Evolutionary conservation across 768 basidiomycete species (phyloP), one percentile per base, ranked within the genome.

Genomic region (Termitomyces sp.): DNA sequence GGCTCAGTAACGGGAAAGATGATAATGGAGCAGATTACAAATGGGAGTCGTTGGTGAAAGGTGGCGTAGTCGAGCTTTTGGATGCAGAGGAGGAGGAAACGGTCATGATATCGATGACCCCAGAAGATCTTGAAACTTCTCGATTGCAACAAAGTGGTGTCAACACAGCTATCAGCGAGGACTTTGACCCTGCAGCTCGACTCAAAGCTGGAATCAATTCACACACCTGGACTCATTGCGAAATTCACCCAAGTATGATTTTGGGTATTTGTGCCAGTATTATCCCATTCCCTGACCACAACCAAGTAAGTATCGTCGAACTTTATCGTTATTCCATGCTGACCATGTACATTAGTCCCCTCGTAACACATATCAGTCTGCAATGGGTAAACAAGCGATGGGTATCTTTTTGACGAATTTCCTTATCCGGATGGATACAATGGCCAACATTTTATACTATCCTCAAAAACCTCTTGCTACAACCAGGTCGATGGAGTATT

Each of bases 341-440:
- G 14, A 64, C 34, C 9, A 49, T 34, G 5, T 39, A 30, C 53
- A 32, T 10, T 61, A 98, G 92, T 99, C 96, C 57, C 96, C 96
- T 62, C 97, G 96, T 85, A 99, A 99, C 69, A 99, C 96, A 4
- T 99, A 99, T 68, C 96, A 99, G 76, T 98, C 96, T 44, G 96
- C 96, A 52, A 99, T 99, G 96, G 97, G 97, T 64, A 99, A 99
- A 76, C 96, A 99, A 84, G 96, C 96, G 11, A 99, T 99, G 96
- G 96, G 97, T 50, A 94, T 98, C 62, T 97, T 91, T 73, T 81
- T 98, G 35, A 98, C 96, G 35, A 99, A 98, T 73, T 99, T 96
- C 80, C 83, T 97, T 63, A 89, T 98, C 63, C 93, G 96, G 53
- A 96, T 98, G 94, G 96, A 99, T 71, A 99, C 97, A 10, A 98